Evolutionary conservation across 768 basidiomycete genomes (phyloP), one percentile per base, ranked within the genome.

Genomic region (Sporobolomyces roseus): DNA sequence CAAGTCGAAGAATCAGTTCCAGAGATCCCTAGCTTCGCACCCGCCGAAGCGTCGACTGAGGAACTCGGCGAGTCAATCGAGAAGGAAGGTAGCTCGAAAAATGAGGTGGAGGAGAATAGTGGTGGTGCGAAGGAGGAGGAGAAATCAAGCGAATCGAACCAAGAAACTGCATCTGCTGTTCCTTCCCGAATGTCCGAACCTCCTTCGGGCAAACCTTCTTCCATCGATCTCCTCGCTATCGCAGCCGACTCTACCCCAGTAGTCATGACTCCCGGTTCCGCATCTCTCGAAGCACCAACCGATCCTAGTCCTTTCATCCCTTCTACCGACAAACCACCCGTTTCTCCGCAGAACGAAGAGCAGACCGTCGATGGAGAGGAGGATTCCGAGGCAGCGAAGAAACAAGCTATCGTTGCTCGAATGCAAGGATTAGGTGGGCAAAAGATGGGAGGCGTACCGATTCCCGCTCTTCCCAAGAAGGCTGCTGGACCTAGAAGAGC

Each of bases 371-470:
- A 32, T 23, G 74, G 74, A 23, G 77, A 77, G 43, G 73, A 76
- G n/a, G 74, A 75, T 52, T 68, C 75, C 65, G 79, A 80, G 65
- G 79, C 77, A 53, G 76, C 77, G 48, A 65, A 77, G 52, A 85
- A 93, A 49, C 89, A 91, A 7, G 87, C 89, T 16, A 87, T 97
- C 75, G 91, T 92, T 36, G 91, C 91, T 29, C 84, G 92, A 52
- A 91, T 98, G 91, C 92, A 91, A 48, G 87, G 88, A 67, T 83
- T 97, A 23, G 93, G 93, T 33, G 93, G 91, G 54, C 85, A 90
- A 19, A 82, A 87, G 62, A 81, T 91, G 29, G 90, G 89, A 13
- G 6, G 30, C 6, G 88, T 94, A 88, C 84, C 67, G 13, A 73
- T 73, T 30, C 61, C 72, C 4, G 72, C 69, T n/a, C 38, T 71